A percentile compares a stretch with the other conserved stretches of the same genome.
These are phyloP conservation scores for Wickerhamomyces silvicola DNA, from an alignment of 805 yeast genomes.

Conservation along the genomic window DNA sequence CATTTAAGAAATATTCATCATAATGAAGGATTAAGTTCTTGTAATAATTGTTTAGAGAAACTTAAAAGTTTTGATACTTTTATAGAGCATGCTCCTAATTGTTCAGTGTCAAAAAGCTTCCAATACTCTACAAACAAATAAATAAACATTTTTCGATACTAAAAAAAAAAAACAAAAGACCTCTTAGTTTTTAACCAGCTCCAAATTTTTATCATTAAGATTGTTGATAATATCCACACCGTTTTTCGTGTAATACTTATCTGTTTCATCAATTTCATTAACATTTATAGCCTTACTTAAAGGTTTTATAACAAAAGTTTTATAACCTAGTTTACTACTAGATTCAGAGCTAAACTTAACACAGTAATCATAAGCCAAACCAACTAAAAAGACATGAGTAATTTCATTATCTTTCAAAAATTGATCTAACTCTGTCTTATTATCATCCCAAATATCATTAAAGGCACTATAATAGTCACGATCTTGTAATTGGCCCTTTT, in stretches of 20 bases:
- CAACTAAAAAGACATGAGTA: slow-evolving; percentile 64
- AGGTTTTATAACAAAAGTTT: slow-evolving; percentile 53
- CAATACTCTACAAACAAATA: background rate
- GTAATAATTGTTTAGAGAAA: slow-evolving; percentile 55
- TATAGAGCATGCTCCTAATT: slow-evolving; percentile 57
- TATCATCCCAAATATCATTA: slow-evolving; percentile 67
- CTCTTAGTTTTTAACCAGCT: background rate
- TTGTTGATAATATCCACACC: slow-evolving; percentile 27
- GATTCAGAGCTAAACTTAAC: slow-evolving; percentile 75
- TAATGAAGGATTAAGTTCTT: slow-evolving; percentile 52
- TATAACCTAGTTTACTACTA: slow-evolving; percentile 53
- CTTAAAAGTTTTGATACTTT: slow-evolving; percentile 51
- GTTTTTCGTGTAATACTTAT: slow-evolving; percentile 24
- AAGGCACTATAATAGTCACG: slow-evolving; percentile 88
- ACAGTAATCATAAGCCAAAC: slow-evolving; percentile 84
- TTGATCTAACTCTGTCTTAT: slow-evolving; percentile 57
- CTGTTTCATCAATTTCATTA: slow-evolving; percentile 31
- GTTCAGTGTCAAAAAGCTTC: slow-evolving; percentile 38
- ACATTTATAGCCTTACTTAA: slow-evolving; percentile 52
- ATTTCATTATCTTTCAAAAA: slow-evolving; percentile 41
- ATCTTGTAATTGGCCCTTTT: slow-evolving; percentile 66
- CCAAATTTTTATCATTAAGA: slow-evolving; percentile 5
- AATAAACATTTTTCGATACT: background rate
- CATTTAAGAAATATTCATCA: slow-evolving; percentile 67
- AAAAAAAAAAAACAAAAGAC: background rate